Base-by-base conservation (phyloP, 2,329 filamentous ascomycete genomes). In the Stagonosporopsis tanaceti region DNA sequence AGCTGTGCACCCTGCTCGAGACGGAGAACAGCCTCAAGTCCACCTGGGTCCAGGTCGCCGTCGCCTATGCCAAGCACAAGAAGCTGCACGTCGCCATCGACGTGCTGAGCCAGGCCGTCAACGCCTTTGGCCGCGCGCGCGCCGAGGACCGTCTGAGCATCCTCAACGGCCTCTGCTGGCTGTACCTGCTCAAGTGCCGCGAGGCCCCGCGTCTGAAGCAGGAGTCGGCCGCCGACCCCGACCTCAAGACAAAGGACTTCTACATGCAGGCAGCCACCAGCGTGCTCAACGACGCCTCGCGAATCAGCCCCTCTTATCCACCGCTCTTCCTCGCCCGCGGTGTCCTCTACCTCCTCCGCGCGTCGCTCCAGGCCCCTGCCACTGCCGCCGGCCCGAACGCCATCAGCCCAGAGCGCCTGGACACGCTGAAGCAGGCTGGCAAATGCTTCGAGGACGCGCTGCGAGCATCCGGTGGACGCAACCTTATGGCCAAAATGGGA, bases 1-100 rank as follows among this genome's bases (percentile, higher is more conserved):
- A 99, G 80, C 85, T 99, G 5, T 99, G 95, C 77, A 95, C 92
- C 28, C 85, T 99, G 47, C 87, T 99, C 62, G 94, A 99, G 79
- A 96, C 95, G 72, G 96, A 99, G 77, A 88, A 89, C 71, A 93
- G 93, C 15, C 90, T 92, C 35, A 93, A 94, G 70, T 92, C 89
- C 50, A 96, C 96, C 67, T 99, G 96, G 96, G 94, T 99, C 83
- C 94, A 92, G n/a, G 95, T 98, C 65, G 91, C 96, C 39, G 84
- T 98, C 57, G 94, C 94, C 45, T 99, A 99, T 73, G 94, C 95
- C 38, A 99, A 98, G 80, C 92, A 97, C 79, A 89, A 89, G 73
- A 96, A 96, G 79, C 87, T 95, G 61, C 93, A 97, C 73, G 91
- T 95, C 79, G 87, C 87, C 48, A 85, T 90, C 59, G 87, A 89